Base-by-base conservation (phyloP, 2,329 filamentous ascomycete species). In the Paraconiothyrium sp. region DNA sequence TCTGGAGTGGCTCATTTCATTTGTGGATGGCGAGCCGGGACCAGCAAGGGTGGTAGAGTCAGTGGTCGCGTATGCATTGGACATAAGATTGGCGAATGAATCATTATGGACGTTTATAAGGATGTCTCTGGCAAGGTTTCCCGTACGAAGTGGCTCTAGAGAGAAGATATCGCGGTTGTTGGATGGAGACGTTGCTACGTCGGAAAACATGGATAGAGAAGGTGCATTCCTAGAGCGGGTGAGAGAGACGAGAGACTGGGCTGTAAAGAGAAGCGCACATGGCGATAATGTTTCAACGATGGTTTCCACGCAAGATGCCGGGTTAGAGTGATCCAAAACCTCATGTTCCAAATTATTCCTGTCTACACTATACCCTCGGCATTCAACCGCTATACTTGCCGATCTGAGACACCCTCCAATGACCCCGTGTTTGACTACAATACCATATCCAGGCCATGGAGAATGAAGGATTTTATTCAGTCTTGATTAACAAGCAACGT, bases 61-160 rank as follows among this genome's bases (percentile, higher is more conserved):
- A 10, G 65, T 75, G 4, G 24, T 79, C 7, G 55, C 63, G 2
- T 74, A 72, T 50, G 69, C 70, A 0, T 58, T 68, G 2, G 67
- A 59, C 22, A 58, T 78, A 8, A 54, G 58, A 2, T 60, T 63
- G 22, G 59, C 67, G 32, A 68, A 77, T 27, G 76, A 77, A 52
- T 76, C 76, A 3, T 24, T 76, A 6, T 79, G 76, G 76, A 60
- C 70, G 2, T 79, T 79, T 43, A 48, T 78, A 13, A 69, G 73
- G 22, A 70, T 60, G 11, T 64, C 60, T 4, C 30, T 77, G 7
- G 66, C 66, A 1, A 67, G 70, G 51, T 62, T 64, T 3, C 46
- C 62, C 8, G 44, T 70, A 34, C 39, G 48, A 39, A 43, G 48
- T 10, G 59, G 57, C 7, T 16, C 0, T 3, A 56, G 9, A n/a